These are phyloP conservation scores for Plasmodium fragile DNA, from an alignment of 169 alveolate genomes.

Conservation along the genomic window DNA sequence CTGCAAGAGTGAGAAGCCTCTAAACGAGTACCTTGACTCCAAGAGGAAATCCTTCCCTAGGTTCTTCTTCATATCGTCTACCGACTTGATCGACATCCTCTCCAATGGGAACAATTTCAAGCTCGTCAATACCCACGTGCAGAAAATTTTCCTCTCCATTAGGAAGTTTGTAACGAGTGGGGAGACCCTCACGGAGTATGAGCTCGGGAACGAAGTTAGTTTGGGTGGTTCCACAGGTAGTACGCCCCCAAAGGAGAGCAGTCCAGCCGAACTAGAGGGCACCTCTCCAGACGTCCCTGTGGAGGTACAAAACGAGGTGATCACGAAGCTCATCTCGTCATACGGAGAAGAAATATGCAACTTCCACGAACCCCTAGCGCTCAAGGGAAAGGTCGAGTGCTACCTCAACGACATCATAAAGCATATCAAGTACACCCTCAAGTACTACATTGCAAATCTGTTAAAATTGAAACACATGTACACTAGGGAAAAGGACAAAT, in stretches of 20 bases:
- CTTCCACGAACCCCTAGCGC: constrained; percentile 31
- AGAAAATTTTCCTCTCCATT: constrained; percentile 95
- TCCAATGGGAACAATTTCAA: constrained; percentile 97
- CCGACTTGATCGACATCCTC: constrained; percentile 95
- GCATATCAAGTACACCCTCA: constrained; percentile 59
- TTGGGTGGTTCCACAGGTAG: constrained; percentile 74
- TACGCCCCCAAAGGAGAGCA: not conserved
- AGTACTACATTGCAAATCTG: constrained; percentile 43
- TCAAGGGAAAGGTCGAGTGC: constrained; percentile 62
- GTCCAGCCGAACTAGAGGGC: not conserved
- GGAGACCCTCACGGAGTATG: constrained; percentile 82
- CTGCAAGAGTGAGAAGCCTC: constrained; percentile 96
- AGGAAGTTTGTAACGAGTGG: constrained; percentile 86
- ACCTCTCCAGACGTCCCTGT: not conserved
- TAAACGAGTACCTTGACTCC: constrained; percentile 96
- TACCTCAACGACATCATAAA: constrained; percentile 55
- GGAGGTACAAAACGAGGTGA: constrained; percentile 11
- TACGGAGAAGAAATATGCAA: constrained; percentile 69
- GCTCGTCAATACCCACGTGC: constrained; percentile 95
- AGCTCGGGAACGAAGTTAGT: constrained; percentile 30
- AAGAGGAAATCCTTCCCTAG: constrained; percentile 97
- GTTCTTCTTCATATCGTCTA: constrained; percentile 96
- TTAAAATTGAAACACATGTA: constrained; percentile 24
- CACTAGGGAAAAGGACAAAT: constrained; percentile 38
- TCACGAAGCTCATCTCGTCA: constrained; percentile 54